Base-by-base conservation (phyloP, 1,284 basidiomycete genomes). In the Cutaneotrichosporon cutaneum region DNA sequence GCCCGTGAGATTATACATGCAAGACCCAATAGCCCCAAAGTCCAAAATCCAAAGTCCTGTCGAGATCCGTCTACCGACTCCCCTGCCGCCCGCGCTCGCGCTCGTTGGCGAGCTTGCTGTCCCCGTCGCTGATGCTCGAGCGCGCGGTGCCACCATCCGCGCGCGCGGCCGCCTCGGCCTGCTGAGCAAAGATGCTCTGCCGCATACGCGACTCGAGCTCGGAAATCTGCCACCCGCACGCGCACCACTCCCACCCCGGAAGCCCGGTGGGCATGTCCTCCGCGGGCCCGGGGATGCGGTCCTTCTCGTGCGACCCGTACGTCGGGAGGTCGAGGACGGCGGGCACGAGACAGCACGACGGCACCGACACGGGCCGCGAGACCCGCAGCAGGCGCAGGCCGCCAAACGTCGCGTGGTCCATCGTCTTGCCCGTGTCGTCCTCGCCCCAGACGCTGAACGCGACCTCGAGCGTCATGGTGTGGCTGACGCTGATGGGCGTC, bases 381-480 rank as follows among this genome's bases (percentile, higher is more conserved):
- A 77, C 64, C 14, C 65, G 59, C 65, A 79, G 69, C 68, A 76
- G 70, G 6, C 75, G 53, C 54, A 77, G 60, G 48, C 74, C 74
- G 16, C 76, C 77, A 3, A 58, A 55, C 13, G 47, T 39, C 9
- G 72, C 71, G 54, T 68, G 66, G 21, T 66, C 21, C 13, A 73
- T 55, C 1, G 62, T 64, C 10, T 53, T 18, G 13, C 71, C 72
- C 3, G 22, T 16, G 4, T 73, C 68, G 24, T 62, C 65, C 59
- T 73, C 64, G 3, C 75, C 76, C 16, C 74, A 70, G 2, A 79
- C 63, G 0, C 73, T 73, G 61, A 76, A 79, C 61, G 73, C 76
- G 13, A 77, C 68, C 51, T 79, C 75, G 6, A 78, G 59, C 3
- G 69, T 54, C 21, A 78, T 56, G 24, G 73, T 66, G 59, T 79